These are phyloP conservation scores for Domatiomyces catenatus DNA, from an alignment of 2,329 filamentous ascomycete genomes.

Conservation along the genomic window DNA sequence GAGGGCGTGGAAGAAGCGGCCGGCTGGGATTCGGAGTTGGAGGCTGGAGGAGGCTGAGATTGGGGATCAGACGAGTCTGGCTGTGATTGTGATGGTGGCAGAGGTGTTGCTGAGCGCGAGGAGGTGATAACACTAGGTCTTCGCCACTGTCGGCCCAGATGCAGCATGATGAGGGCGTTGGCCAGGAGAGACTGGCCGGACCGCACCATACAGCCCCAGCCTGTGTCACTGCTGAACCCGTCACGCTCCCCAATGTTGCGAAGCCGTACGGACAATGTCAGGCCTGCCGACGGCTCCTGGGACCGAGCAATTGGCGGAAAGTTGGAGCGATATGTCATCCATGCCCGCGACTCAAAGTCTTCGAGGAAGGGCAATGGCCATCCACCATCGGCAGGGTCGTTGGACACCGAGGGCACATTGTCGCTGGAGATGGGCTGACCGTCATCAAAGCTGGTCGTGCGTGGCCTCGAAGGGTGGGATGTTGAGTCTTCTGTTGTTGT, in stretches of 20 bases:
- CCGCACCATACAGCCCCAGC: slow-evolving; percentile 98
- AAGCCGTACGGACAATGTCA: slow-evolving; percentile 74
- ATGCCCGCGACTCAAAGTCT: slow-evolving; percentile 83
- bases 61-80: not conserved
- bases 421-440: slow-evolving; percentile 12
- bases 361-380: slow-evolving; percentile 80
- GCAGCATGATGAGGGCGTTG: slow-evolving; percentile 60
- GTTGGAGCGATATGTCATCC: slow-evolving; percentile 89
- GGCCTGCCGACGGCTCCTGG: slow-evolving; percentile 53
- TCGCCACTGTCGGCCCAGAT: slow-evolving; percentile 51
- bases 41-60: not conserved
- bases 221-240: slow-evolving; percentile 83
- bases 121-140: slow-evolving; percentile 30
- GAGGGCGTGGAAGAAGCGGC: not conserved
- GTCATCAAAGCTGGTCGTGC: slow-evolving; percentile 14
- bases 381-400: slow-evolving; percentile 28
- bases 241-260: slow-evolving; percentile 64
- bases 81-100: slow-evolving; percentile 1
- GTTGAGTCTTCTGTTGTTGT: slow-evolving; percentile 8
- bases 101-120: not conserved
- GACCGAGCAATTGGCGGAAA: slow-evolving; percentile 73
- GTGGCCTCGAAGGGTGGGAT: slow-evolving; percentile 5
- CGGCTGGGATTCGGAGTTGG: not conserved
- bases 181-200: slow-evolving; percentile 87
- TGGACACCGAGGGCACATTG: slow-evolving; percentile 13